These are phyloP conservation scores for Venturia carpophila DNA, from an alignment of 2,329 filamentous ascomycete genomes.

Conservation along the genomic window DNA sequence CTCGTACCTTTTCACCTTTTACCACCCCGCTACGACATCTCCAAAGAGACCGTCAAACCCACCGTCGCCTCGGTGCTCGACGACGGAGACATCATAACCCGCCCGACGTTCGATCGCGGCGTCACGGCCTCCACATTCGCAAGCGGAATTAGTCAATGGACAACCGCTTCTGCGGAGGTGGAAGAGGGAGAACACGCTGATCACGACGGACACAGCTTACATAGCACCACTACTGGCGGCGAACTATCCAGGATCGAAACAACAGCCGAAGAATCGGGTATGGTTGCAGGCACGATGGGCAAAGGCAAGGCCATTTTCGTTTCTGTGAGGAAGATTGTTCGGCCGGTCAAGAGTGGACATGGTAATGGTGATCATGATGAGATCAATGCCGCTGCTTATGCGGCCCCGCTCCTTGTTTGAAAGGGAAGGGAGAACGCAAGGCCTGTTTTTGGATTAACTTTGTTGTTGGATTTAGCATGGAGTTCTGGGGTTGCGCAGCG, in stretches of 20 bases:
- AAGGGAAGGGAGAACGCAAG: background rate
- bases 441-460: background rate
- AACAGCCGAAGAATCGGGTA: background rate
- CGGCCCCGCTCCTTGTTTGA: slow-evolving; percentile 6
- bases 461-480: slow-evolving; percentile 10
- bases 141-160: slow-evolving; percentile 7
- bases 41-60: background rate
- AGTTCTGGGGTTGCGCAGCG: background rate
- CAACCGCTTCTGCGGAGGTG: slow-evolving; percentile 2
- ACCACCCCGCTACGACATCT: slow-evolving; percentile 17
- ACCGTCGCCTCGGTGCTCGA: background rate
- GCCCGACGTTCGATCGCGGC: slow-evolving; percentile 8
- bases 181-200: slow-evolving; percentile 9
- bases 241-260: background rate
- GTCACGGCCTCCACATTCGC: background rate
- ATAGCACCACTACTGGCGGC: slow-evolving; percentile 7
- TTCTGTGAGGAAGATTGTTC: background rate
- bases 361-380: background rate
- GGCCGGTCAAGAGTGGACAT: background rate
- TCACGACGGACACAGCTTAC: slow-evolving; percentile 7
- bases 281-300: background rate
- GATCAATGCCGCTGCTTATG: background rate
- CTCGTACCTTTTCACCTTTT: slow-evolving; percentile 15
- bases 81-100: background rate
- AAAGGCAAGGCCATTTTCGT: slow-evolving; percentile 16